Evolutionary conservation across 2,329 filamentous ascomycete genomes (phyloP).

Genomic region (Zasmidium cellare): DNA sequence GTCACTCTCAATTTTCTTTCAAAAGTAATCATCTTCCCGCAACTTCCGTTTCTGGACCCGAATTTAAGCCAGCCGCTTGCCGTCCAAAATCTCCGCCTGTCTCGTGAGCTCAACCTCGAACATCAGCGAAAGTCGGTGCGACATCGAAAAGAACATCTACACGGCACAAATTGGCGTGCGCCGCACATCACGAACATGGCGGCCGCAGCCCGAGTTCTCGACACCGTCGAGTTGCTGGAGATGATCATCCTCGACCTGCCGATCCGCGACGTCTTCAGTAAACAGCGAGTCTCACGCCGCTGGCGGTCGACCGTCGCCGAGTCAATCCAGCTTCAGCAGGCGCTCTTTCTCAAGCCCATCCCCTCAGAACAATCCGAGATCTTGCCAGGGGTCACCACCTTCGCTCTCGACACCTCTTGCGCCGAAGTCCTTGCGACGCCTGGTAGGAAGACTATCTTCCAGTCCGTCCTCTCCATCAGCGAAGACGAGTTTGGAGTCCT

Average conservation of each 20-base stretch:
- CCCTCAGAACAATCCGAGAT: background rate
- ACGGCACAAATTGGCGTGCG: no score
- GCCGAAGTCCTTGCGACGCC: background rate
- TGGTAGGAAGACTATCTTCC: background rate
- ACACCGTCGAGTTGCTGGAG: slow-evolving; percentile 34
- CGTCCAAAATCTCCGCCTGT: no score
- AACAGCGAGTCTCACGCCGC: slow-evolving; percentile 22
- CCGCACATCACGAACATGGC: background rate
- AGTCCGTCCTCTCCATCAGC: background rate
- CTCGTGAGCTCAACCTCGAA: no score
- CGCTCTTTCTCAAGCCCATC: slow-evolving; percentile 27
- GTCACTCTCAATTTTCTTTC: no score
- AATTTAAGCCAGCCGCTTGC: no score
- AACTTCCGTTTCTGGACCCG: no score
- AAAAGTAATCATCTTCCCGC: no score
- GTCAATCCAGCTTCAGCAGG: slow-evolving; percentile 24
- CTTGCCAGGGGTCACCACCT: background rate
- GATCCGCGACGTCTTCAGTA: slow-evolving; percentile 20
- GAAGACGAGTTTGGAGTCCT: background rate
- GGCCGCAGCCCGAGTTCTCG: slow-evolving; percentile 1
- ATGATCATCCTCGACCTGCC: slow-evolving; percentile 30
- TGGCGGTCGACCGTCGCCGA: slow-evolving; percentile 22
- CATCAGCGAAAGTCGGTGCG: no score
- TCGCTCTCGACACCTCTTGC: slow-evolving; percentile 5
- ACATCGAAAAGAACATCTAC: no score